Evolutionary conservation across 2,329 filamentous ascomycete genomes (phyloP).

Genomic region (Mycosphaerella arachidis): DNA sequence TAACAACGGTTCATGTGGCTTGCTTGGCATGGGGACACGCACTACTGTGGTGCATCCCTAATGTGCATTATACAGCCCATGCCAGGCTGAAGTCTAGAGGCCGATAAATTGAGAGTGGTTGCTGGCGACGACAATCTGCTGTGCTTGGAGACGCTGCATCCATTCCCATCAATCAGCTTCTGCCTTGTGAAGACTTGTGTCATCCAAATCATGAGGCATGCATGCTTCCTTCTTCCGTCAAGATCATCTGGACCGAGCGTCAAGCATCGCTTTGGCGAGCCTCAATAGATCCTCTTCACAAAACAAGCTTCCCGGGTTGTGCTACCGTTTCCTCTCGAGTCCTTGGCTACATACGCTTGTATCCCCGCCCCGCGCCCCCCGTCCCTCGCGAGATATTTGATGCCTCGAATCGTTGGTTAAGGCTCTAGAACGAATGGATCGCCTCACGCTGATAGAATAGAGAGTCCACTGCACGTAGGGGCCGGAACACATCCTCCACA

Average conservation of each 20-base stretch:
- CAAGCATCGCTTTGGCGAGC: background rate
- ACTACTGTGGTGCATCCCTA: too few relatives aligned
- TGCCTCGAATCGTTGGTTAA: background rate
- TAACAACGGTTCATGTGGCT: too few relatives aligned
- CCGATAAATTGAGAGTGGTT: too few relatives aligned
- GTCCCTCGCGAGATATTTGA: background rate
- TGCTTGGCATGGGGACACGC: too few relatives aligned
- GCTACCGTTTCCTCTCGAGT: background rate
- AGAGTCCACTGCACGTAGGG: background rate
- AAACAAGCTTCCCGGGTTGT: background rate
- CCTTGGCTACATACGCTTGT: background rate
- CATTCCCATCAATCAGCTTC: too few relatives aligned
- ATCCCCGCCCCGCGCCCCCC: too few relatives aligned
- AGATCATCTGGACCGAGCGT: background rate
- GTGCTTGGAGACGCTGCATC: too few relatives aligned
- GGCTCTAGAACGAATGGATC: background rate
- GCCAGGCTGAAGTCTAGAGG: too few relatives aligned
- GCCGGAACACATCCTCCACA: background rate
- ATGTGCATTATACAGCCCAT: too few relatives aligned
- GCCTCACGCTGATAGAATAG: background rate
- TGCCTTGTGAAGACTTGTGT: background rate
- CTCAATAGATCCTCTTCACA: background rate
- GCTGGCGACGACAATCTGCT: too few relatives aligned
- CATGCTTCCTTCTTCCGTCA: background rate
- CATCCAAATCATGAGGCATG: background rate